These are phyloP conservation scores for Penicillium rolfsii DNA, from an alignment of 2,329 filamentous ascomycete genomes.

Conservation along the genomic window DNA sequence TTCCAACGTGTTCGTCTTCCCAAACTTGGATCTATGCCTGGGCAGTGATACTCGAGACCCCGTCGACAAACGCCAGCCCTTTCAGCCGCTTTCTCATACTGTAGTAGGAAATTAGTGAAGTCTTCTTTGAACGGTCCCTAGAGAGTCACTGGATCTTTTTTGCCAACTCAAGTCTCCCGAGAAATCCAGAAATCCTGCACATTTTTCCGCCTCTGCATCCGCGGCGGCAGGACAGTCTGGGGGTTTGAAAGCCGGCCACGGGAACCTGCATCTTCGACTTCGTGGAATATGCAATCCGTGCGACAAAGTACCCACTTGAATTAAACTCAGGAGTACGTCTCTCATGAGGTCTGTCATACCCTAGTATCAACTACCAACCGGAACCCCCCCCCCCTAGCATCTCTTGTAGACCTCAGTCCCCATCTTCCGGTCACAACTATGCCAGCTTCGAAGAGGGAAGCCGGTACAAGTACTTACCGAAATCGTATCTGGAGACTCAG, in stretches of 20 bases:
- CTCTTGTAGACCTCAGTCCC: background rate
- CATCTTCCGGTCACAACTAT: background rate
- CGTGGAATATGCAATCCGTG: constrained; percentile 5
- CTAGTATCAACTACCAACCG: background rate
- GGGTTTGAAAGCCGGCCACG: constrained; percentile 15
- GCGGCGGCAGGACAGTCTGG: background rate
- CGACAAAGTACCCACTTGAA: background rate
- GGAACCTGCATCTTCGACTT: constrained; percentile 18
- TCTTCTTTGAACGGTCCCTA: background rate
- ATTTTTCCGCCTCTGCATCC: constrained; percentile 1
- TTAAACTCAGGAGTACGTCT: background rate
- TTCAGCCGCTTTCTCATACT: background rate
- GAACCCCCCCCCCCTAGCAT: background rate
- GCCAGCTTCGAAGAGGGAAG: background rate
- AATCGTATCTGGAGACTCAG: background rate
- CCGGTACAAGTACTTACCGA: background rate
- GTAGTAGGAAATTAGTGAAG: background rate
- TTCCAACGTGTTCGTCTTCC: background rate
- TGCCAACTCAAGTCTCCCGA: too few relatives aligned
- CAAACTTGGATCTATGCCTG: background rate
- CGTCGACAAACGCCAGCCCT: background rate
- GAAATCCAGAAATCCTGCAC: constrained; percentile 5
- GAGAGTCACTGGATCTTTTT: background rate
- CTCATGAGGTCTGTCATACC: background rate
- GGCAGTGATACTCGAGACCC: background rate